phyloP scores from a whole-genome alignment of 768 basidiomycete genomes.

The Tylopilus vinaceipallidus region DNA sequence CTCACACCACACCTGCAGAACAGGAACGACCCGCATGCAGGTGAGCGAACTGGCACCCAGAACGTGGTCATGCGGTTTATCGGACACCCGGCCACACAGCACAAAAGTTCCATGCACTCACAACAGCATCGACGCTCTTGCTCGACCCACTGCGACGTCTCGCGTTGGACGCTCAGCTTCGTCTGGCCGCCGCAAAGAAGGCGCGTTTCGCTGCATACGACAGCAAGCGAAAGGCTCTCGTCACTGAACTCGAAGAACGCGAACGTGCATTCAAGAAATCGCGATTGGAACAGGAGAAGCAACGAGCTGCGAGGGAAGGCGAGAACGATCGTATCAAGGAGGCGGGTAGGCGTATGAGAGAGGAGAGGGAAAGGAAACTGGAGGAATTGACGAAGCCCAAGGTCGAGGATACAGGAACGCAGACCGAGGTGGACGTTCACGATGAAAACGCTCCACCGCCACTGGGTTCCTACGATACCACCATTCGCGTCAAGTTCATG shows the following conservation, averaged over 20 bases:
- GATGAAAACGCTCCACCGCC: constrained; percentile 55
- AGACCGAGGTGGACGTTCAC: constrained; percentile 31
- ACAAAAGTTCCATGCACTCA: constrained; percentile 82
- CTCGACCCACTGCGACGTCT: constrained; percentile 78
- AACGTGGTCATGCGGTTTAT: not conserved
- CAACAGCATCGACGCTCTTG: constrained; percentile 75
- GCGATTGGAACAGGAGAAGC: constrained; percentile 57
- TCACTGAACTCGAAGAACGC: constrained; percentile 76
- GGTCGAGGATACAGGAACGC: constrained; percentile 23
- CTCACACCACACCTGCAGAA: constrained; percentile 46
- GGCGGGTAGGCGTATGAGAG: constrained; percentile 63
- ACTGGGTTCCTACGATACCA: constrained; percentile 69
- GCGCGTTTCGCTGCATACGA: constrained; percentile 71
- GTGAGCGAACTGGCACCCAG: constrained; percentile 29
- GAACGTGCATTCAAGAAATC: constrained; percentile 77
- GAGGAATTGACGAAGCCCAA: constrained; percentile 41
- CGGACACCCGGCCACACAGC: constrained; percentile 36
- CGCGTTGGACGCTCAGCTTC: constrained; percentile 78
- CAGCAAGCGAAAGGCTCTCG: constrained; percentile 67
- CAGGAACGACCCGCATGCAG: constrained; percentile 76
- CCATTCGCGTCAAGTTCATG: constrained; percentile 68
- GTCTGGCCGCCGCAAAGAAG: constrained; percentile 63
- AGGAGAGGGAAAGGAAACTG: constrained; percentile 60
- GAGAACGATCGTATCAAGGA: constrained; percentile 76
- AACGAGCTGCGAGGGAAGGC: constrained; percentile 50